Conservation (phyloP, 805 yeast species). For the Starmerella sp. region DNA sequence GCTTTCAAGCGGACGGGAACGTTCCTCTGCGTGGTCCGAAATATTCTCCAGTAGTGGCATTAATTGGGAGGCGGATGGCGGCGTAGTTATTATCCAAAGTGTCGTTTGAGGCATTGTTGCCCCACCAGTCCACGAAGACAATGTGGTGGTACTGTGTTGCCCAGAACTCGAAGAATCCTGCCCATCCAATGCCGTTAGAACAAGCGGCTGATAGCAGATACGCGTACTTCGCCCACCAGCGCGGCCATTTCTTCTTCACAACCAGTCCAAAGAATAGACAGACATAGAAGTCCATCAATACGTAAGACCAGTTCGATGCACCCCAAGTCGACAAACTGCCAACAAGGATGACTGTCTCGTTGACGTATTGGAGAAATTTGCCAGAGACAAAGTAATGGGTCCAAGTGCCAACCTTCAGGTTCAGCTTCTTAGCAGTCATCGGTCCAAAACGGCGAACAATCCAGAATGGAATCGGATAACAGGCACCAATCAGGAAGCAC, state of each 20-base stretch:
- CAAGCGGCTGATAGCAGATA: conserved; percentile 39
- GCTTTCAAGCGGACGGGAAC: neutral
- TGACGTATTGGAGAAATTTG: conserved; percentile 4
- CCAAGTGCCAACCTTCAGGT: neutral
- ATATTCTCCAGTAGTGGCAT: neutral
- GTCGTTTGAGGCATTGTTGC: conserved; percentile 26
- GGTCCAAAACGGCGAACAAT: conserved; percentile 4
- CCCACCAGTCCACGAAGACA: conserved; percentile 38
- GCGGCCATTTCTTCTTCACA: conserved; percentile 33
- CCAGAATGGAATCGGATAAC: conserved; percentile 23
- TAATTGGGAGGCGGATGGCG: neutral
- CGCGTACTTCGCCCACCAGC: conserved; percentile 46
- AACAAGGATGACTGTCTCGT: conserved; percentile 15
- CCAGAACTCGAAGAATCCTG: conserved; percentile 38
- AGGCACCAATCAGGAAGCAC: conserved; percentile 48
- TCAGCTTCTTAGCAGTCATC: neutral
- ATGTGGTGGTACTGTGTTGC: conserved; percentile 29
- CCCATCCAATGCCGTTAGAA: conserved; percentile 40
- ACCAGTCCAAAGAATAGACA: conserved; percentile 36
- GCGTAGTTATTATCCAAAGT: neutral
- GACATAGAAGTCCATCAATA: conserved; percentile 31
- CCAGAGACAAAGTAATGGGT: conserved; percentile 20
- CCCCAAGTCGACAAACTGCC: conserved; percentile 26
- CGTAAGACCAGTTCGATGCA: conserved; percentile 38
- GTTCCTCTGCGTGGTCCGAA: neutral